Percentiles rank a stretch among this genome's conserved stretches.
Evolutionary conservation across 805 yeast species (phyloP).

Genomic region (Phaffomyces opuntiae): DNA sequence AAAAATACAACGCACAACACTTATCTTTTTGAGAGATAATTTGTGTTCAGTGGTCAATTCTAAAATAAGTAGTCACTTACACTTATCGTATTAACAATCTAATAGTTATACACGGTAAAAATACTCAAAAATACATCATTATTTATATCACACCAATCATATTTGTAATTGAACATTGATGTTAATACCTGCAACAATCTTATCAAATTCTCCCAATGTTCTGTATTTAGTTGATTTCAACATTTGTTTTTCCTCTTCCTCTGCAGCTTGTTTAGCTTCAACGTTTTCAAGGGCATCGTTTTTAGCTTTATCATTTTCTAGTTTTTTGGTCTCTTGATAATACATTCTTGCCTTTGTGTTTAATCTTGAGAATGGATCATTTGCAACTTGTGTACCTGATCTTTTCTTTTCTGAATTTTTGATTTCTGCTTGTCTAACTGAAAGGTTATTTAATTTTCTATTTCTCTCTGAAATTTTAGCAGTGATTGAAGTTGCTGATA

Average conservation of each 20-base stretch:
- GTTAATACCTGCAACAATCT: constrained; percentile 29
- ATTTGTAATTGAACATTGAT: not conserved
- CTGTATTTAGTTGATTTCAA: constrained; percentile 48
- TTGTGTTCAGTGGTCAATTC: too few species aligned
- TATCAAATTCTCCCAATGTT: constrained; percentile 51
- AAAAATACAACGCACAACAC: too few species aligned
- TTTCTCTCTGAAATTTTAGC: constrained; percentile 44
- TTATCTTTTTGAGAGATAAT: too few species aligned
- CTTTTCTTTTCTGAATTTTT: constrained; percentile 51
- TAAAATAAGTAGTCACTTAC: too few species aligned
- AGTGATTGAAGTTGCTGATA: constrained; percentile 20
- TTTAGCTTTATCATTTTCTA: constrained; percentile 53
- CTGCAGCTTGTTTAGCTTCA: constrained; percentile 33
- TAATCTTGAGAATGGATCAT: constrained; percentile 85
- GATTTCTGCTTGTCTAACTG: constrained; percentile 73
- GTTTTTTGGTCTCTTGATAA: constrained; percentile 48
- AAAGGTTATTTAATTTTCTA: constrained; percentile 70
- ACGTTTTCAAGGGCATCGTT: constrained; percentile 44
- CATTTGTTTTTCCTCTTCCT: constrained; percentile 36
- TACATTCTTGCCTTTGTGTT: constrained; percentile 83
- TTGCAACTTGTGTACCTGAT: constrained; percentile 31
- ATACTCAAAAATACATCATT: constrained; percentile 21
- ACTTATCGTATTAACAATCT: too few species aligned
- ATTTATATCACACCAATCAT: constrained; percentile 32
- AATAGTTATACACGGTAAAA: not conserved